Conservation (phyloP, 2,329 filamentous ascomycete species). For the Talaromyces amestolkiae region DNA sequence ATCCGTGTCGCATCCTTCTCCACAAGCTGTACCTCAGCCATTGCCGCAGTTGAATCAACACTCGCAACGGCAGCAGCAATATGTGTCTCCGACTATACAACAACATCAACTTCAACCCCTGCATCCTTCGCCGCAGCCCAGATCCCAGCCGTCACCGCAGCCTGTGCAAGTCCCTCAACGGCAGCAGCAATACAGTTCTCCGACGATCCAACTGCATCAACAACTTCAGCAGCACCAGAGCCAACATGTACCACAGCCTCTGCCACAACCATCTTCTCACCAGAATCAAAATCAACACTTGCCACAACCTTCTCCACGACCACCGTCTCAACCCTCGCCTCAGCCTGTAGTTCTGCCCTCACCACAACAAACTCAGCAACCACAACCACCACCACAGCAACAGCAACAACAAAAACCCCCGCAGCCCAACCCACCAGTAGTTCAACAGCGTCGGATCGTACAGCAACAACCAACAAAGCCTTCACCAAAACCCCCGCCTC, state of each 20-base stretch:
- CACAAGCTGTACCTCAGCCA: constrained; percentile 25
- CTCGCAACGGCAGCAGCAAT: constrained; percentile 16
- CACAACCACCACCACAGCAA: neutral
- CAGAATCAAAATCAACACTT: constrained; percentile 8
- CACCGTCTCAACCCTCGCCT: constrained; percentile 19
- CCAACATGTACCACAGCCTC: neutral
- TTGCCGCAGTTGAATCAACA: constrained; percentile 23
- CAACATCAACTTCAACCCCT: constrained; percentile 5
- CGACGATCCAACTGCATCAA: constrained; percentile 1
- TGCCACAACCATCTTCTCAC: neutral
- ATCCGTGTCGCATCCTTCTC: constrained; percentile 15
- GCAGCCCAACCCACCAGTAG: neutral
- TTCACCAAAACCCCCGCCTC: neutral
- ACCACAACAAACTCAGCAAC: constrained; percentile 14
- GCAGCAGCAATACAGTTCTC: constrained; percentile 16
- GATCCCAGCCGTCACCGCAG: constrained; percentile 22
- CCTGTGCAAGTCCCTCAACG: constrained; percentile 7
- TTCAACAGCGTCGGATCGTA: neutral
- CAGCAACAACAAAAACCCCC: neutral
- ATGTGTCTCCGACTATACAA: constrained; percentile 6
- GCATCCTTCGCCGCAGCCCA: neutral
- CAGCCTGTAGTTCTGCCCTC: constrained; percentile 18
- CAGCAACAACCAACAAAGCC: neutral
- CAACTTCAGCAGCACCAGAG: neutral
- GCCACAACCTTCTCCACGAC: neutral